Evolutionary conservation across 495 filamentous ascomycete species (phyloP), one percentile per base, ranked within the genome.

Genomic region (Hypoxylon perforatum): DNA sequence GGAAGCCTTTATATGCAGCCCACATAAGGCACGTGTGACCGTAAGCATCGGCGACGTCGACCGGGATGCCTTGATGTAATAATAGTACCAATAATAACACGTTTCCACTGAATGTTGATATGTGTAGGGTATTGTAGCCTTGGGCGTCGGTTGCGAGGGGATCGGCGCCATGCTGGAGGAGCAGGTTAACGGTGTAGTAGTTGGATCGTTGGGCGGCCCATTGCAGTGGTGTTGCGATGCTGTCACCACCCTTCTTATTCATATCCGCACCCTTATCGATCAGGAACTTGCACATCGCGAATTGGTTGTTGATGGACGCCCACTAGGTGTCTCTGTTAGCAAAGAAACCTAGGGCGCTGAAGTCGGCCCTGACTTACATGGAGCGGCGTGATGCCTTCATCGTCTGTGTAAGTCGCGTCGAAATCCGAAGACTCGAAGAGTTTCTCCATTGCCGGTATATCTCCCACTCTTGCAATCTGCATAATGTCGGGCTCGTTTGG

Each of bases 291-390:
- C 94, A 97, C 81, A 97, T 90, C 57, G 92, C 90, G 78, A 93
- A 96, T 75, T 96, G 94, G 75, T 97, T 97, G 79, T 98, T 97
- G 77, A 98, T 97, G n/a, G 95, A 92, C 14, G 95, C 95, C 95
- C 95, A 99, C 94, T 99, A 77, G 19, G 63, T 55, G 45, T 49
- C 17, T 17, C 25, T 39, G n/a, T 82, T 67, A 78, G 75, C 58
- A 56, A 59, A 33, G 41, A 22, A 48, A 6, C 6, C 0, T 9
- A 33, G 22, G 0, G 42, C 44, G 44, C 0, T 46, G 41, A n/a
- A n/a, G n/a, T n/a, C n/a, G 50, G 41, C 14, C 17, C 47, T 47
- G 41, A 77, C 89, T 66, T 83, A 99, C 95, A 84, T 99, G 95
- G 78, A 99, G 80, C 50, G 95, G 93, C 41, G 94, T 98, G 69